Evolutionary conservation across 176 grass and related monocot genomes (phyloP).

Genomic region (Guadua angustifolia): DNA sequence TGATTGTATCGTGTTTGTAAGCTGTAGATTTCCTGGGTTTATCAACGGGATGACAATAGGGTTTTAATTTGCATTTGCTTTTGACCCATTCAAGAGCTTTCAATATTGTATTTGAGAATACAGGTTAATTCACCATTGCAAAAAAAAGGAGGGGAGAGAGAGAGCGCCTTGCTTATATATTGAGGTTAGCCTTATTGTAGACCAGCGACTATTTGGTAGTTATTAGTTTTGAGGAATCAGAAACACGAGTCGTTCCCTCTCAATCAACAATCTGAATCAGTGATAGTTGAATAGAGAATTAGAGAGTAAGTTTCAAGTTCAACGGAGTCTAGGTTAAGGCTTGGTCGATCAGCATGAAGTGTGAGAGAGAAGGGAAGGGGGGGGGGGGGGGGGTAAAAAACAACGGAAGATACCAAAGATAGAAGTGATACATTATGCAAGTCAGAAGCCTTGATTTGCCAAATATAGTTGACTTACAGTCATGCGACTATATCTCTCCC

Average conservation of each 20-base stretch:
- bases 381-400: background rate
- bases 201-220: background rate
- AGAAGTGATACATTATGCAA: constrained; percentile 18
- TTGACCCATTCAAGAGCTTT: background rate
- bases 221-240: background rate
- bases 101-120: background rate
- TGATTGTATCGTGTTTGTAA: background rate
- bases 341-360: background rate
- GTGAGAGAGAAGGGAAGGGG: background rate
- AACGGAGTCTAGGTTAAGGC: background rate
- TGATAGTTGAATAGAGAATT: constrained; percentile 12
- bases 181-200: background rate
- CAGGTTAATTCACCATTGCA: background rate
- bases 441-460: background rate
- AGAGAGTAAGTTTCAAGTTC: background rate
- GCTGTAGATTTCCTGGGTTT: background rate
- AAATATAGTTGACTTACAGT: background rate
- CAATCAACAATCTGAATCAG: background rate
- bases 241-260: background rate
- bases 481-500: background rate
- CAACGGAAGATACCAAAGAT: background rate
- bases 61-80: background rate
- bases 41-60: background rate
- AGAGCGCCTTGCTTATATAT: background rate
- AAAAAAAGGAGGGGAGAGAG: too few species aligned